phyloP scores from a whole-genome alignment of 2,329 filamentous ascomycete species.

The Arthroderma sp. region DNA sequence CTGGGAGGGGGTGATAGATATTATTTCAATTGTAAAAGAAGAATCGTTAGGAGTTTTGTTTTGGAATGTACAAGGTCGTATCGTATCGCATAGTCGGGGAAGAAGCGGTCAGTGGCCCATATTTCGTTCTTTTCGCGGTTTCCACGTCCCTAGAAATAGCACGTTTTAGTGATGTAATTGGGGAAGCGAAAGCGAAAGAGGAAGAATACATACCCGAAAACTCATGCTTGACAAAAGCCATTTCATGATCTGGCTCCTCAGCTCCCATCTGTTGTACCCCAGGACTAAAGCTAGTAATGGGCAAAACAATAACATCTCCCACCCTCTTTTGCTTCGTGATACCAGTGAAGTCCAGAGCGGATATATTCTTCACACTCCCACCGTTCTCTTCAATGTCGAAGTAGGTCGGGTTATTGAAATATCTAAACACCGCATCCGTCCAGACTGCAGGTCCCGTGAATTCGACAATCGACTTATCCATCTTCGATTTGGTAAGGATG shows the following conservation, averaged over 20 bases:
- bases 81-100: too few relatives aligned
- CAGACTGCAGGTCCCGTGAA: constrained; percentile 89
- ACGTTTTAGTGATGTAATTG: neutral
- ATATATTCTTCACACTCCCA: constrained; percentile 57
- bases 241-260: constrained; percentile 73
- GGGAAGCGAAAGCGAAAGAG: neutral
- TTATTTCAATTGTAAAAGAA: too few relatives aligned
- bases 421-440: constrained; percentile 85
- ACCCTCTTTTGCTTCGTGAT: constrained; percentile 74
- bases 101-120: constrained; percentile 36
- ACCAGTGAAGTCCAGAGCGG: constrained; percentile 78
- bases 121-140: constrained; percentile 57
- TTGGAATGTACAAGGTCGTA: too few relatives aligned
- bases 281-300: constrained; percentile 94
- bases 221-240: constrained; percentile 95
- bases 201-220: constrained; percentile 59
- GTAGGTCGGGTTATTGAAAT: constrained; percentile 82
- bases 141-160: constrained; percentile 53
- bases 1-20: too few relatives aligned
- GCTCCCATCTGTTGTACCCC: constrained; percentile 90
- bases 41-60: too few relatives aligned
- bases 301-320: constrained; percentile 83
- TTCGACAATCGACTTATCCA: constrained; percentile 69
- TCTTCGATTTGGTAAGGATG: constrained; percentile 46
- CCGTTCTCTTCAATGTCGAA: constrained; percentile 54